Percentiles rank a stretch among this genome's conserved stretches.
Evolutionary conservation across 768 basidiomycete genomes (phyloP).

Genomic region (Mycena latifolia): DNA sequence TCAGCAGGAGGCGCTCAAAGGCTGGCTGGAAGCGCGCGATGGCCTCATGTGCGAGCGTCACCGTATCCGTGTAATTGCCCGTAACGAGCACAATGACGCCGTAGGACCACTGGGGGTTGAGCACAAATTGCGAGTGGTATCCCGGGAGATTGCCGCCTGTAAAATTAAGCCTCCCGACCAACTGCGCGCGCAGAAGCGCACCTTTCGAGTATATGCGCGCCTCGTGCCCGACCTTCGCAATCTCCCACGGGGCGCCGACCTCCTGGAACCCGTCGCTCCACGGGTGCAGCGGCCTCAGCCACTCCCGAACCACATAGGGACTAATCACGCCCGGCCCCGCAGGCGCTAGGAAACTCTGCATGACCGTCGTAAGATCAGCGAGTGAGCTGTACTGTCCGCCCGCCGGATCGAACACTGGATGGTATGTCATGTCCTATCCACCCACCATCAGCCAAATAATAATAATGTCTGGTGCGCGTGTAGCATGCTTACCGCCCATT

Average conservation of each 20-base stretch:
- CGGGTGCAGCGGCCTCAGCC: slow-evolving; percentile 54
- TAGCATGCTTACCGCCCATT: slow-evolving; percentile 39
- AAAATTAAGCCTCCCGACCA: too few relatives aligned
- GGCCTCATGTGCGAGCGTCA: slow-evolving; percentile 46
- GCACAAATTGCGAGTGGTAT: slow-evolving; percentile 53
- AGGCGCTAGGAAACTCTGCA: slow-evolving; percentile 61
- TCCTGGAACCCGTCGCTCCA: slow-evolving; percentile 53
- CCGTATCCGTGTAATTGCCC: slow-evolving; percentile 49
- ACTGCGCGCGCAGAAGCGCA: slow-evolving; percentile 28
- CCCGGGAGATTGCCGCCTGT: slow-evolving; percentile 54
- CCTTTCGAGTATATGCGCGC: slow-evolving; percentile 50
- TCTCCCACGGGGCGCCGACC: slow-evolving; percentile 60
- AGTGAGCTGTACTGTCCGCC: slow-evolving; percentile 61
- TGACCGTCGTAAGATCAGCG: slow-evolving; percentile 47
- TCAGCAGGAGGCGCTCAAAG: slow-evolving; percentile 47
- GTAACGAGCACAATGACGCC: slow-evolving; percentile 57
- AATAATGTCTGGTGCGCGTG: too few relatives aligned
- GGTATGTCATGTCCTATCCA: slow-evolving; percentile 50
- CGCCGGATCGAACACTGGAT: slow-evolving; percentile 50
- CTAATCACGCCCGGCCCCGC: slow-evolving; percentile 46
- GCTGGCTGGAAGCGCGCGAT: slow-evolving; percentile 49
- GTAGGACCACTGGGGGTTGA: slow-evolving; percentile 53
- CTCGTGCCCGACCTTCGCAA: slow-evolving; percentile 44
- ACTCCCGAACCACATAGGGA: slow-evolving; percentile 53
- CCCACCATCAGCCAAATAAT: slow-evolving; percentile 26